These are phyloP conservation scores for Fusarium sambucinum DNA, from an alignment of 2,329 filamentous ascomycete species.

Conservation along the genomic window DNA sequence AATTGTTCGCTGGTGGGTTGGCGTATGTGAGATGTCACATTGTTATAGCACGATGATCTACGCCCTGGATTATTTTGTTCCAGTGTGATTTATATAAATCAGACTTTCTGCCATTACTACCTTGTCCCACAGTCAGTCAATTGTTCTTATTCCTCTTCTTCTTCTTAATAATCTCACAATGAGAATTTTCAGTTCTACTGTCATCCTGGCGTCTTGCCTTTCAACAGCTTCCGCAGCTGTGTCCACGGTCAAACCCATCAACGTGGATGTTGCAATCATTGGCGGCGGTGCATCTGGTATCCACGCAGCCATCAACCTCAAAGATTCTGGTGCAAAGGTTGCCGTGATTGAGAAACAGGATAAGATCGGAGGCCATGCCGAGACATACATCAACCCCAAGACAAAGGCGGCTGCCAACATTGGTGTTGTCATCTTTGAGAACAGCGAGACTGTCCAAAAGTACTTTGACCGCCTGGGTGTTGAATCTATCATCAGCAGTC, in stretches of 20 bases:
- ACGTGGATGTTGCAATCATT: conserved; percentile 31
- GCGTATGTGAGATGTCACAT: neutral
- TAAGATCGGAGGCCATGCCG: conserved; percentile 40
- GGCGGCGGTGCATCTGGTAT: conserved; percentile 32
- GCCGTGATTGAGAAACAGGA: conserved; percentile 34
- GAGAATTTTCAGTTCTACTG: neutral
- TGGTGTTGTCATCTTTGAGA: conserved; percentile 30
- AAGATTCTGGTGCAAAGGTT: conserved; percentile 22
- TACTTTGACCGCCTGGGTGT: conserved; percentile 34
- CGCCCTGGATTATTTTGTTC: neutral
- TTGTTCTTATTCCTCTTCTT: neutral
- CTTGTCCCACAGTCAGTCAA: too few species aligned
- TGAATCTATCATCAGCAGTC: neutral
- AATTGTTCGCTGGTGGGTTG: neutral
- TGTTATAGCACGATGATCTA: neutral
- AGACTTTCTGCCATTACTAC: neutral
- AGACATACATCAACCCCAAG: conserved; percentile 33
- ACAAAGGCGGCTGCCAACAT: conserved; percentile 29
- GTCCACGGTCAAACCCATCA: neutral
- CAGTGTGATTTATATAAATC: neutral
- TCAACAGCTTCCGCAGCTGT: neutral
- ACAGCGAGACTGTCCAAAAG: conserved; percentile 25
- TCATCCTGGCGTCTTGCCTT: conserved; percentile 8
- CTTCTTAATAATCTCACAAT: neutral
- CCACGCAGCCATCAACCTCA: conserved; percentile 26